Percentiles rank a stretch among this genome's conserved stretches.
phyloP scores from a whole-genome alignment of 2,329 filamentous ascomycete genomes.

The Coleophoma eucalyptorum region DNA sequence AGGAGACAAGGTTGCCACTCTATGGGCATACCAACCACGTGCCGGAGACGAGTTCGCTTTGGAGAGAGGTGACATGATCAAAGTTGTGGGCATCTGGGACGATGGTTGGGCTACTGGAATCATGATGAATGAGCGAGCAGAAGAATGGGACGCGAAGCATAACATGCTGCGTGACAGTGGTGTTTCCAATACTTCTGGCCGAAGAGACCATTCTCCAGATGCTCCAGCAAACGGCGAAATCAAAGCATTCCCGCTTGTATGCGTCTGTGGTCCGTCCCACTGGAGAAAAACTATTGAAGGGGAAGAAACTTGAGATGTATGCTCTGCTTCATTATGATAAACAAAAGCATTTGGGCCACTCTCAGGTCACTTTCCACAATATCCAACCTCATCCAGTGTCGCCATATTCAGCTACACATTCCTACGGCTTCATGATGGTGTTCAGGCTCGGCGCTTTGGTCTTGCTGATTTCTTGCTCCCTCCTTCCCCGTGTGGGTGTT shows the following conservation, averaged over 20 bases:
- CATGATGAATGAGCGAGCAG: constrained; percentile 74
- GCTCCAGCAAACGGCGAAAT: constrained; percentile 71
- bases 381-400: too few relatives aligned
- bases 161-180: constrained; percentile 87
- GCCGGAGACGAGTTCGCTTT: constrained; percentile 90
- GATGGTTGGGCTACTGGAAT: constrained; percentile 98
- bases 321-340: constrained; percentile 31
- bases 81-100: constrained; percentile 97
- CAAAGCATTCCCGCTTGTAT: constrained; percentile 96
- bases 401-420: neutral
- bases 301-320: constrained; percentile 67
- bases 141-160: constrained; percentile 79
- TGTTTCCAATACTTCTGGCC: constrained; percentile 74
- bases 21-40: constrained; percentile 96
- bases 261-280: constrained; percentile 90
- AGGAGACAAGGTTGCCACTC: constrained; percentile 80
- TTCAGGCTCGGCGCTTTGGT: constrained; percentile 23
- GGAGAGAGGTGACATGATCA: constrained; percentile 95
- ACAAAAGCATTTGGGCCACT: too few relatives aligned
- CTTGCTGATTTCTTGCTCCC: constrained; percentile 9
- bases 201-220: constrained; percentile 54
- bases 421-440: constrained; percentile 26
- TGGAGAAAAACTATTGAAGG: constrained; percentile 97
- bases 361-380: too few relatives aligned
- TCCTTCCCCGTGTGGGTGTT: neutral